Conservation (phyloP, 352 stramenopile genomes). For the Pythium rhizo-oryzae region DNA sequence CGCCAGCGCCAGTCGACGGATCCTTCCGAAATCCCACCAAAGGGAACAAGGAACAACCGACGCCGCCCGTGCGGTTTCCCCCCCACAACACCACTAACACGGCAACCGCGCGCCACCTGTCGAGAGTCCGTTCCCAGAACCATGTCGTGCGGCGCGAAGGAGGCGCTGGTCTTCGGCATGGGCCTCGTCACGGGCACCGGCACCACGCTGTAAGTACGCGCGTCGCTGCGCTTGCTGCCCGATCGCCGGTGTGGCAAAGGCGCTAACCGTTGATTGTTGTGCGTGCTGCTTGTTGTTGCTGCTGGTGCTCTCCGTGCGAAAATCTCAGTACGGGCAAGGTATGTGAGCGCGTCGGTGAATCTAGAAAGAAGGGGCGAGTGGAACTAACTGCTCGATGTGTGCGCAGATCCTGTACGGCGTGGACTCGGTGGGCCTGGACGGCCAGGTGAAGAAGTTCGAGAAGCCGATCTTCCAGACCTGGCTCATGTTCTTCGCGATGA, state of each 20-base stretch:
- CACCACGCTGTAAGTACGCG: slow-evolving; percentile 86
- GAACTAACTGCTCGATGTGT: not conserved
- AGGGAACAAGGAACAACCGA: no score
- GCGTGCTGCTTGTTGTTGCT: no score
- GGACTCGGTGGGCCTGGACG: slow-evolving; percentile 85
- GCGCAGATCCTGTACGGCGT: slow-evolving; percentile 92
- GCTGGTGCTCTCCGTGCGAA: no score
- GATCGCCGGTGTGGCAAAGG: not conserved
- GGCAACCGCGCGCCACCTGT: slow-evolving; percentile 9
- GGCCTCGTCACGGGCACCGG: slow-evolving; percentile 82
- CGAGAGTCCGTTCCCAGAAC: slow-evolving; percentile 1
- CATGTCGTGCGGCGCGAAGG: slow-evolving; percentile 83
- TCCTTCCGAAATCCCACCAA: no score
- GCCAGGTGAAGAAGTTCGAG: slow-evolving; percentile 92
- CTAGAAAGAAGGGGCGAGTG: no score
- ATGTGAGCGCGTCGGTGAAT: no score
- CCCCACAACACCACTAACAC: no score
- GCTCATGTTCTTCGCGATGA: slow-evolving; percentile 97
- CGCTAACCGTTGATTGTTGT: no score
- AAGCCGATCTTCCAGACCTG: slow-evolving; percentile 97
- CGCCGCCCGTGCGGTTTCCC: no score
- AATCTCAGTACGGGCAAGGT: slow-evolving; percentile 65
- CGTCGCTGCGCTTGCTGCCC: no score
- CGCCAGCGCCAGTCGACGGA: slow-evolving; percentile 5
- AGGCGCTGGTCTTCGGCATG: slow-evolving; percentile 76